A percentile compares a stretch with the other conserved stretches of the same genome.
phyloP scores from a whole-genome alignment of 208 protist species.

The Crithidia thermophila region DNA sequence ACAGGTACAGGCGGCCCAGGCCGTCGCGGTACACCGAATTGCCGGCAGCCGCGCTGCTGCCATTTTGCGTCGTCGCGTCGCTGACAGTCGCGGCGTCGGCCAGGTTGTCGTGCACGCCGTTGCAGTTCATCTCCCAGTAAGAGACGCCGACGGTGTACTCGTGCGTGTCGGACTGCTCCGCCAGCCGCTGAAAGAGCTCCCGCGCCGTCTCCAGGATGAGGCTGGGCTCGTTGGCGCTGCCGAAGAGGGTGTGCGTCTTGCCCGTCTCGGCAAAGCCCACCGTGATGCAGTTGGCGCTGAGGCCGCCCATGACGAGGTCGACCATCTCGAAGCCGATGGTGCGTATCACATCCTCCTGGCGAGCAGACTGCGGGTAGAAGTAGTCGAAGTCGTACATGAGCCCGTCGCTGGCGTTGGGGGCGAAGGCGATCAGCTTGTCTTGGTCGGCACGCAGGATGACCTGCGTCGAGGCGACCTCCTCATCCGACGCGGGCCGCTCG shows the following conservation, averaged over 20 bases:
- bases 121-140: constrained; percentile 91
- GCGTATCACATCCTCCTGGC: constrained; percentile 72
- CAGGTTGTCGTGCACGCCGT: constrained; percentile 76
- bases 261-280: constrained; percentile 77
- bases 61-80: constrained; percentile 27
- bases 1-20: constrained; percentile 74
- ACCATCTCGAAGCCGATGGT: constrained; percentile 90
- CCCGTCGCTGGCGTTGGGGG: constrained; percentile 55
- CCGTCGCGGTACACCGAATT: constrained; percentile 69
- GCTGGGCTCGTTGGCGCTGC: constrained; percentile 70
- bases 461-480: constrained; percentile 58
- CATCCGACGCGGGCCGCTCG: constrained; percentile 70
- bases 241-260: constrained; percentile 92
- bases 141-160: constrained; percentile 67
- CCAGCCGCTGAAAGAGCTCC: constrained; percentile 76
- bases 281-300: constrained; percentile 80
- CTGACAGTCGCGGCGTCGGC: not conserved
- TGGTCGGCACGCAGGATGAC: constrained; percentile 65
- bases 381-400: constrained; percentile 93
- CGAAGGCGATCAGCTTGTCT: constrained; percentile 84
- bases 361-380: constrained; percentile 78
- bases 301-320: constrained; percentile 76
- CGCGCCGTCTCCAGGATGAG: constrained; percentile 87
- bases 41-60: constrained; percentile 3
- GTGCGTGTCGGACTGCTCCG: constrained; percentile 43